These are phyloP conservation scores for Oxytropis ochrocephala DNA, from an alignment of 306 rosid genomes.

Conservation along the genomic window DNA sequence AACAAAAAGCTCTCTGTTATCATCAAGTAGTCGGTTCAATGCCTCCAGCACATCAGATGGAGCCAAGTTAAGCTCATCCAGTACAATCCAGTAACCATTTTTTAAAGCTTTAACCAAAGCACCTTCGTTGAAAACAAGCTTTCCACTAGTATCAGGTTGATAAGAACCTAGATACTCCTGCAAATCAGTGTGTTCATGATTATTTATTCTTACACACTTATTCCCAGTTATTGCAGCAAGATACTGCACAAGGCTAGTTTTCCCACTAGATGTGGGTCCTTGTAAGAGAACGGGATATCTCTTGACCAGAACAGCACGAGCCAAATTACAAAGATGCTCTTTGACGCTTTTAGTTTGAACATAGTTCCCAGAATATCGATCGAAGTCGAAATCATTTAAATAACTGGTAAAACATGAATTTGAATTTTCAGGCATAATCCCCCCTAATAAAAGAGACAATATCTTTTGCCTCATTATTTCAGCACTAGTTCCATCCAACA, in stretches of 20 bases:
- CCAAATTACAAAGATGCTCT: conserved; percentile 72
- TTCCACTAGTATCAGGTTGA: conserved; percentile 66
- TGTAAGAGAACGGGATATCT: conserved; percentile 89
- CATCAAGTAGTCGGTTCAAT: conserved; percentile 85
- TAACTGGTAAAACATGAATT: conserved; percentile 38
- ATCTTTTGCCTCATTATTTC: conserved; percentile 57
- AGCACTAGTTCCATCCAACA: conserved; percentile 73
- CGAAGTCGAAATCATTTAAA: conserved; percentile 28
- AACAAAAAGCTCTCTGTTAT: conserved; percentile 89
- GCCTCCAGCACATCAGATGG: conserved; percentile 99
- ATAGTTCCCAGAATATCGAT: conserved; percentile 32
- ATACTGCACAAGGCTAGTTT: conserved; percentile 87
- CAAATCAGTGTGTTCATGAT: conserved; percentile 97
- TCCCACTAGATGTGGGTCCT: conserved; percentile 98
- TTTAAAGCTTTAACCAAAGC: conserved; percentile 84
- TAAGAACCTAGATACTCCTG: conserved; percentile 94
- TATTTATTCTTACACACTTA: conserved; percentile 78
- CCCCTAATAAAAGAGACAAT: conserved; percentile 38
- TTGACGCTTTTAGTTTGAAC: conserved; percentile 60
- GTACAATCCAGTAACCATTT: conserved; percentile 87
- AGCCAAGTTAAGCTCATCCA: conserved; percentile 96
- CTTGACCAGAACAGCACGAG: conserved; percentile 67
- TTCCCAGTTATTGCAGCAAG: conserved; percentile 79
- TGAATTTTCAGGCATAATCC: conserved; percentile 34
- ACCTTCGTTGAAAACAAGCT: conserved; percentile 86